Percentiles rank a stretch among this genome's conserved stretches.
Evolutionary conservation across 139 green algal genomes (phyloP).

Genomic region (Coelastrella sp.): DNA sequence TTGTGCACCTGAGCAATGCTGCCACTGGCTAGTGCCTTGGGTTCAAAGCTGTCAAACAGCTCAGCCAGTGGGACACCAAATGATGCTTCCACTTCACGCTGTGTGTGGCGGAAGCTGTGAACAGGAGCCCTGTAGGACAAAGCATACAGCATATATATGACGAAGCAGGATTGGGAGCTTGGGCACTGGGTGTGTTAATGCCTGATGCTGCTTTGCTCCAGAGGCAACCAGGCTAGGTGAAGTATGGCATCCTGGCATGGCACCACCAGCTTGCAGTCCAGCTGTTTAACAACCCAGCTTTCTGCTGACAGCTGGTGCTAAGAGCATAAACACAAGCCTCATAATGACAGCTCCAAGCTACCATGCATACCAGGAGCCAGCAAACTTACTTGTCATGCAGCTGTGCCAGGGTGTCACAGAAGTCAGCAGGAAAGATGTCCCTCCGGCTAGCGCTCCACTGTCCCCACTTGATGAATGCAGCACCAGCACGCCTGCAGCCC

Average conservation of each 20-base stretch:
- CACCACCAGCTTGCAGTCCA: no score
- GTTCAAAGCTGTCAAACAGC: slow-evolving; percentile 92
- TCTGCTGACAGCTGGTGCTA: no score
- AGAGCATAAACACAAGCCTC: no score
- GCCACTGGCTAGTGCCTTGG: slow-evolving; percentile 88
- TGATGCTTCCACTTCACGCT: slow-evolving; percentile 74
- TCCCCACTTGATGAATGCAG: slow-evolving; percentile 88
- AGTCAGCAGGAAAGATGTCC: slow-evolving; percentile 95
- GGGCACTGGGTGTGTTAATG: no score
- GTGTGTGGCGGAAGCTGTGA: slow-evolving; percentile 72
- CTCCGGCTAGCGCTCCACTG: slow-evolving; percentile 94
- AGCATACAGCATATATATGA: not conserved
- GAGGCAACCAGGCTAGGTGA: no score
- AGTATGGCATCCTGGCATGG: no score
- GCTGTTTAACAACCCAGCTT: no score
- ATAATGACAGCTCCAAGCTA: no score
- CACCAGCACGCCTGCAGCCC: slow-evolving; percentile 65
- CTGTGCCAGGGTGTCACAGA: slow-evolving; percentile 84
- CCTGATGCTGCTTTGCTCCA: no score
- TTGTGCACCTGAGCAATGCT: slow-evolving; percentile 97
- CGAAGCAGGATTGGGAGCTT: no score
- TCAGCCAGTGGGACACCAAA: slow-evolving; percentile 79
- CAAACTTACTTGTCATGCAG: slow-evolving; percentile 71
- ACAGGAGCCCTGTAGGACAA: slow-evolving; percentile 65
- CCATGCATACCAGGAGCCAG: no score